These are phyloP conservation scores for Talaromyces marneffei DNA, from an alignment of 2,329 filamentous ascomycete species.

Conservation along the genomic window DNA sequence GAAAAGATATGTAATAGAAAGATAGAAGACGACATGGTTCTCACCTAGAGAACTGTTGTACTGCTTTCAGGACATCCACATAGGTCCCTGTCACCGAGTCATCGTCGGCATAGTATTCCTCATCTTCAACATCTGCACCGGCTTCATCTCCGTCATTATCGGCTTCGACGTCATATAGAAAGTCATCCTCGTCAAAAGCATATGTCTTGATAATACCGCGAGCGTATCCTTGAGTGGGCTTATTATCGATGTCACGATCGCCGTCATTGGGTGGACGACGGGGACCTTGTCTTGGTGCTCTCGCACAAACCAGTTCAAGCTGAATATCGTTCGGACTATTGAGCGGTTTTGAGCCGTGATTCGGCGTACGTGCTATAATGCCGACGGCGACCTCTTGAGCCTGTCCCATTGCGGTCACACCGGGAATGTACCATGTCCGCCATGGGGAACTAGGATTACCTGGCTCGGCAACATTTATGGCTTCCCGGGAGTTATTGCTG, in stretches of 20 bases:
- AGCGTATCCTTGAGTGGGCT: neutral
- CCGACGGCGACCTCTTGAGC: slow-evolving; percentile 34
- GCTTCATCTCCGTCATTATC: slow-evolving; percentile 3
- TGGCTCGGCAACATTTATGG: slow-evolving; percentile 25
- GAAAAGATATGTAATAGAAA: neutral
- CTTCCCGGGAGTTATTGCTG: slow-evolving; percentile 17
- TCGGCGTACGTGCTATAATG: slow-evolving; percentile 31
- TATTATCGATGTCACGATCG: neutral
- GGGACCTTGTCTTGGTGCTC: slow-evolving; percentile 23
- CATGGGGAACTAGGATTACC: slow-evolving; percentile 27
- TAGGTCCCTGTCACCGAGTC: neutral
- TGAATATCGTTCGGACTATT: slow-evolving; percentile 27
- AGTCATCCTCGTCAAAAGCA: slow-evolving; percentile 10
- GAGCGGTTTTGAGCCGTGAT: slow-evolving; percentile 23
- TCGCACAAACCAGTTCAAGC: slow-evolving; percentile 33
- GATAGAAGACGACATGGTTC: neutral
- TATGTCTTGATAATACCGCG: slow-evolving; percentile 5
- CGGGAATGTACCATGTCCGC: slow-evolving; percentile 34
- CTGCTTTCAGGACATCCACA: neutral
- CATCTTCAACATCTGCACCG: neutral
- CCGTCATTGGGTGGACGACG: neutral
- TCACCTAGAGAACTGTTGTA: neutral
- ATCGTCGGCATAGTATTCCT: neutral
- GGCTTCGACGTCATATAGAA: slow-evolving; percentile 1
- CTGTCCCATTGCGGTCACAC: slow-evolving; percentile 28